These are phyloP conservation scores for Brettanomyces sp. DNA, from an alignment of 805 yeast genomes.

Conservation along the genomic window DNA sequence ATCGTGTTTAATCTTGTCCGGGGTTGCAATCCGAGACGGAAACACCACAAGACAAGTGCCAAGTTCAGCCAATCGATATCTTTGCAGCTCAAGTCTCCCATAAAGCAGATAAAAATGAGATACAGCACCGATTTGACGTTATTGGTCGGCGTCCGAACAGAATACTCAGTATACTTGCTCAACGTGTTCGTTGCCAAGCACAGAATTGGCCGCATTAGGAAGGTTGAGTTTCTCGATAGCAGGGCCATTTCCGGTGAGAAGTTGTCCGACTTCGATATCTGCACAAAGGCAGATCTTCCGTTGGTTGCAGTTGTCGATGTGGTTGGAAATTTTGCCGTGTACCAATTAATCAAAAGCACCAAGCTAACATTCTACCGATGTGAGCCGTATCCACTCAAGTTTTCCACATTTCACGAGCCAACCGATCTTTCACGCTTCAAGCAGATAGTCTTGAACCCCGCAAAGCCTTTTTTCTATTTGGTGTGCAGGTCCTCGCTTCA, in stretches of 20 bases:
- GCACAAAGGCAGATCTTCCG: background rate
- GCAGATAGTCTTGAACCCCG: constrained; percentile 36
- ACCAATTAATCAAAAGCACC: constrained; percentile 8
- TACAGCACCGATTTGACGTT: background rate
- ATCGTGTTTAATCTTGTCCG: background rate
- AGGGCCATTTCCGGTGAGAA: constrained; percentile 12
- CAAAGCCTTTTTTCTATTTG: constrained; percentile 22
- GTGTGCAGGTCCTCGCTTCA: constrained; percentile 37
- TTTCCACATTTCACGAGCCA: constrained; percentile 28
- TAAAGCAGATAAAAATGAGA: background rate
- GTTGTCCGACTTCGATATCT: constrained; percentile 29
- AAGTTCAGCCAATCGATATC: background rate
- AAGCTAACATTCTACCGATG: background rate
- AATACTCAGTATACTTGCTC: background rate
- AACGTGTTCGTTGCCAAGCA: background rate
- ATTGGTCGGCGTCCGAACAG: background rate
- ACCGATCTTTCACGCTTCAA: constrained; percentile 50
- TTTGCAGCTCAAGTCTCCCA: background rate
- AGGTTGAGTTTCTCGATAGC: background rate
- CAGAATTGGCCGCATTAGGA: background rate
- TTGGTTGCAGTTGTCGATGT: constrained; percentile 30
- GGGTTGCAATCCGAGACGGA: background rate
- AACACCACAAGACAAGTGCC: background rate
- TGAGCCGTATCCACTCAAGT: constrained; percentile 3
- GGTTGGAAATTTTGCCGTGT: constrained; percentile 43